Evolutionary conservation across 306 rosid species (phyloP).

Genomic region (Fagus sylvatica): DNA sequence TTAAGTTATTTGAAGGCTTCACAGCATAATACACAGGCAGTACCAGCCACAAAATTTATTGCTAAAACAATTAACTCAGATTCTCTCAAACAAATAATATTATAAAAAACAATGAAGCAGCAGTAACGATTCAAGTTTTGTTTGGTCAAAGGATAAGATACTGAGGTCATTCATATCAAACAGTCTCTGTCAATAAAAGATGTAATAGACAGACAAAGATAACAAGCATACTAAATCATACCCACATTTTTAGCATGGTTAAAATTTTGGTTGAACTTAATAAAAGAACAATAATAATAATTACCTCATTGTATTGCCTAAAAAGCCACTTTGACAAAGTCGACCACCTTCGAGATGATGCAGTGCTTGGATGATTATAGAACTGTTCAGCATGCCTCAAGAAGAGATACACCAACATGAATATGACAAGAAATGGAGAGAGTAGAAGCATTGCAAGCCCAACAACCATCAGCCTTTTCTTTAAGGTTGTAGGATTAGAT

Average conservation of each 20-base stretch:
- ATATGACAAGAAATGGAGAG: constrained; percentile 95
- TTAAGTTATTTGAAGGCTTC: not conserved
- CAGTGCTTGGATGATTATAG: constrained; percentile 88
- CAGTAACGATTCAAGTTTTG: not conserved
- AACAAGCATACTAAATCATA: not conserved
- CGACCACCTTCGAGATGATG: constrained; percentile 94
- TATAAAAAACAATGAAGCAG: not conserved
- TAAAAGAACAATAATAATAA: not conserved
- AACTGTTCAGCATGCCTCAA: constrained; percentile 94
- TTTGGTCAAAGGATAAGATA: too few relatives aligned
- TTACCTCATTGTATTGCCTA: constrained; percentile 94
- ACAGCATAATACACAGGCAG: not conserved
- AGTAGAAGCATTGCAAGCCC: constrained; percentile 88
- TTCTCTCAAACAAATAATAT: too few relatives aligned
- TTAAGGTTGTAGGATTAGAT: constrained; percentile 72
- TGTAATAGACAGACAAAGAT: not conserved
- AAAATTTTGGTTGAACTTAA: not conserved
- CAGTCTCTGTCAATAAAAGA: too few relatives aligned
- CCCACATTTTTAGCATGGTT: not conserved
- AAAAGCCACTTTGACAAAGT: constrained; percentile 90
- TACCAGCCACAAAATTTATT: not conserved
- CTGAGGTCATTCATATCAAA: too few relatives aligned
- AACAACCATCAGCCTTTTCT: constrained; percentile 84
- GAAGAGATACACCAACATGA: constrained; percentile 93
- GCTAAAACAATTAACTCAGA: not conserved